Conservation (phyloP, 495 filamentous ascomycete genomes). For the Haplographium delicatum region DNA sequence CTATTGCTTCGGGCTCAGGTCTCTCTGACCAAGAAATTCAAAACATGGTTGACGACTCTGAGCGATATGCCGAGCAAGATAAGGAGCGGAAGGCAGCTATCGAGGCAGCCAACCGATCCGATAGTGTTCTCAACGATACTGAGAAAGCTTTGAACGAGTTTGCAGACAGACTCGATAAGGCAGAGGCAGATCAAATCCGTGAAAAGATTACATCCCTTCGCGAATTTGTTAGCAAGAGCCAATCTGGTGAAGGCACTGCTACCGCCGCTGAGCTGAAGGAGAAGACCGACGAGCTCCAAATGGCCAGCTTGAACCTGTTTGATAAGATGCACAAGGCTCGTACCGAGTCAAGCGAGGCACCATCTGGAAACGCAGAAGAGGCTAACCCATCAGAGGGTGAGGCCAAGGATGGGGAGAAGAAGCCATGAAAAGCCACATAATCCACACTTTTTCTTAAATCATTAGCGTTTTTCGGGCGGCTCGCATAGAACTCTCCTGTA, state of each 20-base stretch:
- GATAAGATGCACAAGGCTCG: constrained; percentile 99
- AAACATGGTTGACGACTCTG: constrained; percentile 93
- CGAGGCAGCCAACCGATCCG: constrained; percentile 93
- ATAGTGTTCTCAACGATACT: constrained; percentile 93
- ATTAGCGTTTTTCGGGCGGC: constrained; percentile 21
- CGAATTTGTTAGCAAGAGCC: constrained; percentile 90
- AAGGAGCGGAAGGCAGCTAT: constrained; percentile 96
- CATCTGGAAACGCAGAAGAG: constrained; percentile 34
- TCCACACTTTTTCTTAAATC: constrained; percentile 11
- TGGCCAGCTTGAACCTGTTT: constrained; percentile 90
- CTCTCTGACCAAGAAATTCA: constrained; percentile 92
- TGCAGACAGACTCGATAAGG: constrained; percentile 92
- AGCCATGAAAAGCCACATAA: constrained; percentile 34
- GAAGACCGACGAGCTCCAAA: constrained; percentile 97
- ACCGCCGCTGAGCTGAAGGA: constrained; percentile 91
- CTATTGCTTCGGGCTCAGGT: constrained; percentile 96
- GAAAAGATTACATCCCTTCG: constrained; percentile 90
- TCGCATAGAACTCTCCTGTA: constrained; percentile 25
- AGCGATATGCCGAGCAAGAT: constrained; percentile 91
- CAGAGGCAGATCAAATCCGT: constrained; percentile 82
- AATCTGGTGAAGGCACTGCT: constrained; percentile 80
- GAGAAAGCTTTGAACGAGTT: constrained; percentile 98
- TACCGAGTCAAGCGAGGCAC: constrained; percentile 52
- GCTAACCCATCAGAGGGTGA: constrained; percentile 46
- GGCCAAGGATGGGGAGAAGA: constrained; percentile 60